Evolutionary conservation across 163 green algal species (phyloP).

Genomic region (Coccomyxa subellipsoidea): DNA sequence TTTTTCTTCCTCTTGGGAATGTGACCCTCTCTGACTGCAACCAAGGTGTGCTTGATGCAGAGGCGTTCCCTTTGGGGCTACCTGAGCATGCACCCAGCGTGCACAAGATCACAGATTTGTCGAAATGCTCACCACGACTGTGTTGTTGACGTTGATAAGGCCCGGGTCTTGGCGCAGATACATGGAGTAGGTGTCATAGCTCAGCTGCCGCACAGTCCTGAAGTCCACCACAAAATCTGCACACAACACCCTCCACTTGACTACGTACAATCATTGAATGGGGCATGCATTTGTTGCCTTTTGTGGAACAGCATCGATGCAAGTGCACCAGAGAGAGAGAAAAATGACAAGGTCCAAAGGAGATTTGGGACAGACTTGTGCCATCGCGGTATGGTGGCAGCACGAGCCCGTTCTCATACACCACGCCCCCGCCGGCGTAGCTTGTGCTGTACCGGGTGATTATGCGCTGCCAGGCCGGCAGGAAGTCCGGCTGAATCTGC

Average conservation of each 20-base stretch:
- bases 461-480: neutral
- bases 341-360: neutral
- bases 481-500: neutral
- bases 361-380: neutral
- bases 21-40: no score
- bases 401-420: neutral
- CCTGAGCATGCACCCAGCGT: no score
- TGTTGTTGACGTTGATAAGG: neutral
- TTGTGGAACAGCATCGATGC: no score
- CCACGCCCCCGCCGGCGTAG: neutral
- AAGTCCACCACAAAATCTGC: constrained; percentile 5
- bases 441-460: neutral
- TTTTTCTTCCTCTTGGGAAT: no score
- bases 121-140: neutral
- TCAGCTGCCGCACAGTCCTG: neutral
- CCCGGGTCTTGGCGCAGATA: neutral
- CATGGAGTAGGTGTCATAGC: neutral
- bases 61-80: no score
- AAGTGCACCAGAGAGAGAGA: no score
- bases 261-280: no score
- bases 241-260: neutral
- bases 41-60: no score
- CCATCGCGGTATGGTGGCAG: neutral
- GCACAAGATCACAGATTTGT: no score
- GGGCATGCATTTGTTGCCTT: no score